phyloP scores from a whole-genome alignment of 208 protist species.

The Trypanosoma lewisi region DNA sequence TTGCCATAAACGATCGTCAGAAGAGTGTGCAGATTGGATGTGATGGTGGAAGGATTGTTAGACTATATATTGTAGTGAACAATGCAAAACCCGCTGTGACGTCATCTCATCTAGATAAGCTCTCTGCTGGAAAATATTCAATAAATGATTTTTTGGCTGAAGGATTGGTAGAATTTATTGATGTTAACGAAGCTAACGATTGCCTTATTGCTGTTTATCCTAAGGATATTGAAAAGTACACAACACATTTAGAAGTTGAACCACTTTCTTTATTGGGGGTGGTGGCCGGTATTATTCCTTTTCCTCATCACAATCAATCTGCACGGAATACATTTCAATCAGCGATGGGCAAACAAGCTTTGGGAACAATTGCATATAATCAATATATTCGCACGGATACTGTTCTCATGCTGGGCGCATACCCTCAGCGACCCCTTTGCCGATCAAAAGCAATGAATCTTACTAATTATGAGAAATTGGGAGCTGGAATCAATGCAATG shows the following conservation, averaged over 20 bases:
- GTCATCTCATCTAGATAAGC: conserved; percentile 49
- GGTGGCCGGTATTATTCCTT: conserved; percentile 98
- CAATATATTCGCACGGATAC: conserved; percentile 98
- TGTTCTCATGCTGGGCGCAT: conserved; percentile 97
- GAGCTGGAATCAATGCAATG: conserved; percentile 99
- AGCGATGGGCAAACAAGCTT: conserved; percentile 99
- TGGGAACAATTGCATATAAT: conserved; percentile 95
- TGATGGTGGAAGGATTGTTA: conserved; percentile 85
- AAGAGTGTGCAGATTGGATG: conserved; percentile 80
- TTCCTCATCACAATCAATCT: conserved; percentile 99
- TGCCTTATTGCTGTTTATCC: conserved; percentile 95
- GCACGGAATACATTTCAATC: conserved; percentile 99
- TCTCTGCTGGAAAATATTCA: conserved; percentile 48
- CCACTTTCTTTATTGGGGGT: conserved; percentile 89
- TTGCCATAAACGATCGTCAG: conserved; percentile 71
- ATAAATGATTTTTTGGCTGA: conserved; percentile 91
- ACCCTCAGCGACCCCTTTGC: conserved; percentile 97
- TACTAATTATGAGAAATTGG: conserved; percentile 95
- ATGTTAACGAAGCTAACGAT: conserved; percentile 99
- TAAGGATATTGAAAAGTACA: conserved; percentile 76
- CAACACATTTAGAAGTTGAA: conserved; percentile 93
- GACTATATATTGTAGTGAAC: conserved; percentile 74
- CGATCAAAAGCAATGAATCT: conserved; percentile 97
- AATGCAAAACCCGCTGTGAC: conserved; percentile 62
- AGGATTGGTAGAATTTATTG: conserved; percentile 98